These are phyloP conservation scores for Stephanodiscus minutulus DNA, from an alignment of 108 stramenopile genomes.

Conservation along the genomic window DNA sequence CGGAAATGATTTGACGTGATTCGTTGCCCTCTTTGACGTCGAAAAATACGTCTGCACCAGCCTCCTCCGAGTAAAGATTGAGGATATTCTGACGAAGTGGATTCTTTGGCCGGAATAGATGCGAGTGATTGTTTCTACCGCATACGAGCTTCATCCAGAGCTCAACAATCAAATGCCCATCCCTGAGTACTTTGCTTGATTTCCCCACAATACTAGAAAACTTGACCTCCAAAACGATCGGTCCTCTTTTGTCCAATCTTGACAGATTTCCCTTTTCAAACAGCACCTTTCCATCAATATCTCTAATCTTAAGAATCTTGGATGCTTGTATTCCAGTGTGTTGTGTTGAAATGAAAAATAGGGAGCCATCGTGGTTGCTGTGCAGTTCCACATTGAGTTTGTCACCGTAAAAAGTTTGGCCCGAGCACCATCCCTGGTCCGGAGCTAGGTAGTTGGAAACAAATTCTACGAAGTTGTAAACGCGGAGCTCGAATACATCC, in stretches of 20 bases:
- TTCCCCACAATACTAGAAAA: neutral
- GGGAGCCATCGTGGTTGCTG: neutral
- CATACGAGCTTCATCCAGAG: neutral
- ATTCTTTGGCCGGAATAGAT: neutral
- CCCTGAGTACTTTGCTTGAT: neutral
- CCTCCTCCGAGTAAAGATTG: neutral
- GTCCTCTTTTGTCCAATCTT: too few relatives aligned
- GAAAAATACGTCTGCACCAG: neutral
- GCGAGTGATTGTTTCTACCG: neutral
- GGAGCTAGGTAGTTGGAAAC: neutral
- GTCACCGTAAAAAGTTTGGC: too few relatives aligned
- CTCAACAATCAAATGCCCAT: neutral
- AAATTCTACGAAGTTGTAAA: constrained; percentile 1
- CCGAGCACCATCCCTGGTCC: too few relatives aligned
- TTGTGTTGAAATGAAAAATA: neutral
- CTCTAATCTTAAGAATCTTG: constrained; percentile 4
- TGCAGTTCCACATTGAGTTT: neutral
- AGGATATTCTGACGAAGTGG: neutral
- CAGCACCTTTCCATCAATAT: neutral
- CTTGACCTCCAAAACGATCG: neutral
- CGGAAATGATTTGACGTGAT: neutral
- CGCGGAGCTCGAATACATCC: constrained; percentile 3
- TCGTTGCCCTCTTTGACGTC: neutral
- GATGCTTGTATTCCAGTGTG: neutral
- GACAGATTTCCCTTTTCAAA: neutral